Base-by-base conservation (phyloP, 2,329 filamentous ascomycete species). In the Fusarium anthophilum region DNA sequence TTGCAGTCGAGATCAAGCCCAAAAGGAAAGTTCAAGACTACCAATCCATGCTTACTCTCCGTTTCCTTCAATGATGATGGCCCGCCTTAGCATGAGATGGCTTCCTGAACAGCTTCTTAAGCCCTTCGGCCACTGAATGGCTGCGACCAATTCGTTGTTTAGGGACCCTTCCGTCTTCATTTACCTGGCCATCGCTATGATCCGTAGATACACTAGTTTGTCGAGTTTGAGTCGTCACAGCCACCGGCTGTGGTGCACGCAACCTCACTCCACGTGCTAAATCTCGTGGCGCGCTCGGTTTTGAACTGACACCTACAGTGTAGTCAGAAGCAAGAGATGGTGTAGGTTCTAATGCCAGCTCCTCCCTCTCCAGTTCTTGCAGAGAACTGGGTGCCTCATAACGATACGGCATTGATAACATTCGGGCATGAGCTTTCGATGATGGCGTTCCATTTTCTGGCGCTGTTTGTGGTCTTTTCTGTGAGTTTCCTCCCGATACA, bases 91-190 rank as follows among this genome's bases (percentile, higher is more conserved):
- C 55, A 41, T 58, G 50, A 10, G 77, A 67, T 26, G 76, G 82
- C 75, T 79, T 82, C n/a, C 81, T 78, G 72, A 86, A 86, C 13
- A 86, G 76, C 43, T 80, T 80, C 73, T 81, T 82, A 38, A 86
- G 73, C 24, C 83, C 82, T 12, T 81, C 79, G 24, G 80, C 82
- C 63, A 79, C 82, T 6, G 83, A 80, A 45, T 80, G 79, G 64
- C 80, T 82, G 58, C 76, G 81, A 41, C 74, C 76, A 64, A 78
- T 47, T 28, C 66, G 57, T 14, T 58, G 62, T 35, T 56, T 72
- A 24, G 41, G 56, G 15, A 61, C 63, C 18, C 60, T 63, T n/a
- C 41, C 60, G 24, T 41, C 60, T 44, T 73, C 65, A 14, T 41
- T 61, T 38, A 55, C 41, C 24, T 56, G 53, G 24, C 37, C 47